These are phyloP conservation scores for Metschnikowia cubensis DNA, from an alignment of 805 yeast genomes.

Conservation along the genomic window DNA sequence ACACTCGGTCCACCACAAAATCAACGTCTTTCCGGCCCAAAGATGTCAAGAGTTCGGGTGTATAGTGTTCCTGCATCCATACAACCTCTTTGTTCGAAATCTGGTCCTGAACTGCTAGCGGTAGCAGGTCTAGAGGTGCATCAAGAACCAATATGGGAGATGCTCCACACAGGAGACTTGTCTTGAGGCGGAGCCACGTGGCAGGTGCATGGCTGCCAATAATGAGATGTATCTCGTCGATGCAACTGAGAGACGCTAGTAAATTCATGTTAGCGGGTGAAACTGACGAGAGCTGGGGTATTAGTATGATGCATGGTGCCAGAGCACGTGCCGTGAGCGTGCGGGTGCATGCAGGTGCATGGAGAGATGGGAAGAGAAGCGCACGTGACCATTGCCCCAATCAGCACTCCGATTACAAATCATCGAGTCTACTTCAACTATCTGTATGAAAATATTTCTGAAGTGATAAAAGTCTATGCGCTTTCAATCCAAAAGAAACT, in stretches of 20 bases:
- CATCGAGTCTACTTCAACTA: too few relatives aligned
- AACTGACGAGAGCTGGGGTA: conserved; percentile 1
- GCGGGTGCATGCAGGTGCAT: conserved; percentile 1
- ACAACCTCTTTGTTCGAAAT: conserved; percentile 24
- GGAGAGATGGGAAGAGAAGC: background rate
- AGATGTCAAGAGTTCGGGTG: conserved; percentile 42
- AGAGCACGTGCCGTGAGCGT: conserved; percentile 6
- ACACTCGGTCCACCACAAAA: conserved; percentile 69
- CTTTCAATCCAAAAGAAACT: too few relatives aligned
- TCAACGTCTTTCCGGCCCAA: conserved; percentile 64
- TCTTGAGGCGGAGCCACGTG: conserved; percentile 45
- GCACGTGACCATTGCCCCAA: background rate
- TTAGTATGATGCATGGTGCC: conserved; percentile 5
- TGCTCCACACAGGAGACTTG: conserved; percentile 54
- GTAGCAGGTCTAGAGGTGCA: conserved; percentile 17
- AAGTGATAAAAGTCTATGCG: too few relatives aligned
- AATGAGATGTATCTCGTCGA: conserved; percentile 53
- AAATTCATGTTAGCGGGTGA: conserved; percentile 8
- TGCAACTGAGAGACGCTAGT: conserved; percentile 29
- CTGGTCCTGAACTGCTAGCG: conserved; percentile 23
- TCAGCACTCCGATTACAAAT: too few relatives aligned
- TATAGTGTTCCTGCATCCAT: conserved; percentile 24
- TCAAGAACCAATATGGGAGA: conserved; percentile 47
- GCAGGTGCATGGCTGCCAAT: conserved; percentile 46
- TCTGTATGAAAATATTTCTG: too few relatives aligned